These are phyloP conservation scores for Amphibolis antarctica DNA, from an alignment of 106 monocot species.

Conservation along the genomic window DNA sequence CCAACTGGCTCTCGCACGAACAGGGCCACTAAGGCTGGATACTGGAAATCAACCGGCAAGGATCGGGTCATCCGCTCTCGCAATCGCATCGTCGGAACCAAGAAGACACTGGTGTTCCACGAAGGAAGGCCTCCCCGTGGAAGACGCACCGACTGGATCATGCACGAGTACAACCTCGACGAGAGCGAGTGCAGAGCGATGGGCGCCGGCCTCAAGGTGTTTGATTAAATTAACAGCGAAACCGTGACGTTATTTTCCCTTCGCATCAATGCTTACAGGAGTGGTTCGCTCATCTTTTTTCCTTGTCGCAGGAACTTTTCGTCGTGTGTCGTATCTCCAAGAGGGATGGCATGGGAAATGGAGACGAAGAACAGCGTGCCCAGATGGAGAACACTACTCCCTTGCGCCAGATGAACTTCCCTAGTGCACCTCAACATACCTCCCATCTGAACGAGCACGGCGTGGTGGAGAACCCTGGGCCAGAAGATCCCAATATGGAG, in stretches of 20 bases:
- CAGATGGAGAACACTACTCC: slow-evolving; percentile 2
- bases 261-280: too few species aligned
- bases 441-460: slow-evolving; percentile 7
- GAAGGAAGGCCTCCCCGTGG: slow-evolving; percentile 69
- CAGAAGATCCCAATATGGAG: slow-evolving; percentile 22
- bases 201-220: slow-evolving; percentile 41
- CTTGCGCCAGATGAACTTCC: background rate
- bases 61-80: slow-evolving; percentile 41
- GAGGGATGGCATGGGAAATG: slow-evolving; percentile 29
- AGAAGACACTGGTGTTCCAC: slow-evolving; percentile 87
- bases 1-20: slow-evolving; percentile 63
- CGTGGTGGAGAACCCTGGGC: slow-evolving; percentile 11
- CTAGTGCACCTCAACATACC: slow-evolving; percentile 9
- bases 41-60: slow-evolving; percentile 86
- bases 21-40: slow-evolving; percentile 65
- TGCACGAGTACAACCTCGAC: slow-evolving; percentile 72
- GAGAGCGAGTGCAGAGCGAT: slow-evolving; percentile 37
- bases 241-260: too few species aligned
- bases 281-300: too few species aligned
- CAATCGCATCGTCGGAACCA: slow-evolving; percentile 51
- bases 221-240: background rate
- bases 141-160: slow-evolving; percentile 75
- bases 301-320: slow-evolving; percentile 44
- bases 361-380: slow-evolving; percentile 11
- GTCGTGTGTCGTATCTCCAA: slow-evolving; percentile 86